Evolutionary conservation across 306 rosid species (phyloP).

Genomic region (Lithocarpus polystachyus): DNA sequence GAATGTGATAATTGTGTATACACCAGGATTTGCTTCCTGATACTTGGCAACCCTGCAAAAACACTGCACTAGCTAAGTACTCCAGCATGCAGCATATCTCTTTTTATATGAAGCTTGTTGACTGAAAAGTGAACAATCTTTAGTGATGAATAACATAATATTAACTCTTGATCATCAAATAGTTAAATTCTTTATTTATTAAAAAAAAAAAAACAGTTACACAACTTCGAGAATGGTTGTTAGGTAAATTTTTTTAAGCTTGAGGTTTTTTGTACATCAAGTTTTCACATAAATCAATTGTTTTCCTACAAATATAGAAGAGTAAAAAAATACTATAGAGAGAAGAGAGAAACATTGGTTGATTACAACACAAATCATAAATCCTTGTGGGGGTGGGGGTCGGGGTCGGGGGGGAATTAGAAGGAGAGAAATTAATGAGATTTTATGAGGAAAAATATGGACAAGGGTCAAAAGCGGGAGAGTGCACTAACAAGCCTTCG

Average conservation of each 20-base stretch:
- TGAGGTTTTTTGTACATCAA: background rate
- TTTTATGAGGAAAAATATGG: background rate
- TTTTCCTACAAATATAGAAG: background rate
- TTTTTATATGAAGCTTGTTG: background rate
- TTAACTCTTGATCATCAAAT: background rate
- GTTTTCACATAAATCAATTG: background rate
- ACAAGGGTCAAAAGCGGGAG: background rate
- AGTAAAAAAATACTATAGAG: background rate
- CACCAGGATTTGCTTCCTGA: conserved; percentile 79
- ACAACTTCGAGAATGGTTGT: background rate
- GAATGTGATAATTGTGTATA: conserved; percentile 65
- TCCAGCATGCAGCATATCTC: background rate
- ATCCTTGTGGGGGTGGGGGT: background rate
- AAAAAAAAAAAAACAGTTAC: background rate
- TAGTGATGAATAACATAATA: background rate
- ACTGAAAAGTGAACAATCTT: background rate
- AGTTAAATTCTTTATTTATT: background rate
- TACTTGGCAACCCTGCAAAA: conserved; percentile 69
- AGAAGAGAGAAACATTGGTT: background rate
- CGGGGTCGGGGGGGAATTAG: background rate
- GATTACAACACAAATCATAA: background rate
- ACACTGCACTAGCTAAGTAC: background rate
- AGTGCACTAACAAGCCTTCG: background rate
- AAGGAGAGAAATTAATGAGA: background rate
- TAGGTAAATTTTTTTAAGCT: background rate